Percentiles rank a stretch among this genome's conserved stretches.
phyloP scores from a whole-genome alignment of 1,284 basidiomycete species.

The Trichosporon sp. region DNA sequence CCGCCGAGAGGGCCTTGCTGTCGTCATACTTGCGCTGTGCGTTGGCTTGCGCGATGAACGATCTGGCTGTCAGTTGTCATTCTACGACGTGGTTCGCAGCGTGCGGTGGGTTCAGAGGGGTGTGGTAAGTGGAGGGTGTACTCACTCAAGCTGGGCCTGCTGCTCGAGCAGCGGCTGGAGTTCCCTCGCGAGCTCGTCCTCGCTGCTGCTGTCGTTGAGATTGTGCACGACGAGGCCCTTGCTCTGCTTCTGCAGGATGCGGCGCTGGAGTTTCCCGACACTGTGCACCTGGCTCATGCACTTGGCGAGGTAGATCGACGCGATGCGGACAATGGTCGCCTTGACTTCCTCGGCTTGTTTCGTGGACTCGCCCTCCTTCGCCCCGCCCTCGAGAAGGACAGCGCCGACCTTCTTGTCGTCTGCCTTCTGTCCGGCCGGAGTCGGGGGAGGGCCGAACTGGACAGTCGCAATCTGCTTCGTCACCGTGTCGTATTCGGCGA shows the following conservation, averaged over 20 bases:
- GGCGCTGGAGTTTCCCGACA: constrained; percentile 10
- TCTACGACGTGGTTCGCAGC: neutral
- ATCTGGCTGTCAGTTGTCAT: constrained; percentile 28
- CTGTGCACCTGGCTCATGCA: constrained; percentile 10
- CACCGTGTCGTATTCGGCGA: constrained; percentile 83
- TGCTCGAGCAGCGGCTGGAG: constrained; percentile 87
- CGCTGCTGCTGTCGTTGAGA: neutral
- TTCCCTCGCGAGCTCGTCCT: constrained; percentile 67
- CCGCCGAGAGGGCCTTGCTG: constrained; percentile 71
- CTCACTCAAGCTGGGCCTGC: constrained; percentile 75
- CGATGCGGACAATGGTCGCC: constrained; percentile 13
- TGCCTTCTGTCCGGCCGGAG: constrained; percentile 79
- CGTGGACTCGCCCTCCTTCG: constrained; percentile 26
- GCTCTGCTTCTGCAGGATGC: constrained; percentile 11
- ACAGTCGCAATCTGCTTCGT: constrained; percentile 62
- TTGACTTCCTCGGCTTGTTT: constrained; percentile 13
- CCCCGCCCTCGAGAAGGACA: constrained; percentile 36
- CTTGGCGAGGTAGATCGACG: constrained; percentile 9
- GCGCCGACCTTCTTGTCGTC: constrained; percentile 58
- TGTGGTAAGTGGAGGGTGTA: constrained; percentile 1
- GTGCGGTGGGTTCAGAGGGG: too few species aligned
- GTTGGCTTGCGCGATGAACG: constrained; percentile 69
- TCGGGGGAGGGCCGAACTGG: constrained; percentile 40
- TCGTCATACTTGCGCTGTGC: constrained; percentile 87
- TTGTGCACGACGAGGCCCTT: constrained; percentile 12